Evolutionary conservation across 2,329 filamentous ascomycete genomes (phyloP), one percentile per base, ranked within the genome.

Genomic region (Verticillium zaregamsianum): DNA sequence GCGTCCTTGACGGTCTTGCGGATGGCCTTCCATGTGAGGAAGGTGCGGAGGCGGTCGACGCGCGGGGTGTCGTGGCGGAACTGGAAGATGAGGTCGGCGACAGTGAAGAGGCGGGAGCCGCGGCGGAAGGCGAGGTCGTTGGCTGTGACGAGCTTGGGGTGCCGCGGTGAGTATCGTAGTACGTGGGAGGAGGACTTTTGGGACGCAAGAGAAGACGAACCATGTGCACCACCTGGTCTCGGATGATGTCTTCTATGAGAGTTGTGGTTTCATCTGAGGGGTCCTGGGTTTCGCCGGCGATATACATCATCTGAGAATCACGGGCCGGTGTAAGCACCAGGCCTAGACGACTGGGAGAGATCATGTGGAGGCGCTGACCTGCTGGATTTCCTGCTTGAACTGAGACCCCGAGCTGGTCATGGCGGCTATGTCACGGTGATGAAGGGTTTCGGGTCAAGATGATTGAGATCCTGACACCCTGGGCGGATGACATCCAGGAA

Each of bases 41-140:
- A 68, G 28, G 62, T 67, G 2, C 61, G 65, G 2, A 70, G 62
- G 5, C 67, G 63, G 15, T 64, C 66, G 52, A 69, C 58, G 5
- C 67, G 63, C 6, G 61, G 62, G 3, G 59, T 55, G 62, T 68
- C 64, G 59, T 70, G 66, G 14, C 68, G 65, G 17, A 69, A 40
- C 20, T 69, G 65, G 60, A 70, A 70, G 45, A 70, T 66, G 32
- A 69, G 32, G 61, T 69, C 68, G 58, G 66, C 61, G 20, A 62
- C 64, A 15, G 68, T 65, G 59, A 70, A 66, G 5, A 59, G 55
- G 32, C 66, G 57, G 12, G 64, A 59, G 23, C 67, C 66, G 14
- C 67, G 66, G n/a, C 66, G 67, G 39, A 52, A 45, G 17, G 68
- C 66, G 8, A 70, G 63, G 2, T 65, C 62, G 20, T 61, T 54